These are phyloP conservation scores for Lantana camara DNA, from an alignment of 257 asterid genomes.

Conservation along the genomic window DNA sequence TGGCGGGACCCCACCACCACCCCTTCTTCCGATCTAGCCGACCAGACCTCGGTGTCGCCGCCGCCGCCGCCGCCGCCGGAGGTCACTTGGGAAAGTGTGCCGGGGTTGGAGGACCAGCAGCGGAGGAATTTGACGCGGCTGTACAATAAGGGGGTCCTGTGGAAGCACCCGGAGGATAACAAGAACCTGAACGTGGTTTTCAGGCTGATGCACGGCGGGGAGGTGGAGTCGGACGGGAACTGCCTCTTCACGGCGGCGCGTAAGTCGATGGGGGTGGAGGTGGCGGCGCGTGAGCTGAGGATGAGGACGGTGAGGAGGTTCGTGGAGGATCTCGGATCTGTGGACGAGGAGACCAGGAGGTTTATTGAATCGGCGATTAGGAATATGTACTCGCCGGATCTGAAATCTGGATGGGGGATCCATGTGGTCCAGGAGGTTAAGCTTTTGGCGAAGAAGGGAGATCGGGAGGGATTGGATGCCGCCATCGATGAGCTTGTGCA, in stretches of 20 bases:
- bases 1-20: conserved; percentile 86
- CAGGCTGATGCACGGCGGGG: conserved; percentile 83
- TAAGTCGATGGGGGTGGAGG: conserved; percentile 53
- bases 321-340: conserved; percentile 73
- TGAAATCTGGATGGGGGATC: conserved; percentile 89
- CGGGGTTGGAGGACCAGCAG: conserved; percentile 84
- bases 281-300: conserved; percentile 73
- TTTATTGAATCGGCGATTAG: conserved; percentile 64
- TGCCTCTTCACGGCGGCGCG: conserved; percentile 85
- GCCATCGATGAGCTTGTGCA: conserved; percentile 76
- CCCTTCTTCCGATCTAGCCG: conserved; percentile 58
- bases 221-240: conserved; percentile 88
- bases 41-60: conserved; percentile 35
- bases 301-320: conserved; percentile 69
- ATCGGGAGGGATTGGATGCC: conserved; percentile 65
- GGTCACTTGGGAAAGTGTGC: conserved; percentile 66
- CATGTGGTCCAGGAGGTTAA: conserved; percentile 95
- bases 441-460: conserved; percentile 68
- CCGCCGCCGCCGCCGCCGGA: conserved; percentile 36
- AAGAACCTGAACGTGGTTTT: conserved; percentile 49
- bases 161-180: conserved; percentile 85
- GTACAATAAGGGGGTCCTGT: conserved; percentile 71
- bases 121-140: conserved; percentile 60
- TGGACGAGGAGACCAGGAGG: conserved; percentile 49
- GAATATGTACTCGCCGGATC: conserved; percentile 93